Base-by-base conservation (phyloP, 306 rosid species). In the Medicago lupulina region DNA sequence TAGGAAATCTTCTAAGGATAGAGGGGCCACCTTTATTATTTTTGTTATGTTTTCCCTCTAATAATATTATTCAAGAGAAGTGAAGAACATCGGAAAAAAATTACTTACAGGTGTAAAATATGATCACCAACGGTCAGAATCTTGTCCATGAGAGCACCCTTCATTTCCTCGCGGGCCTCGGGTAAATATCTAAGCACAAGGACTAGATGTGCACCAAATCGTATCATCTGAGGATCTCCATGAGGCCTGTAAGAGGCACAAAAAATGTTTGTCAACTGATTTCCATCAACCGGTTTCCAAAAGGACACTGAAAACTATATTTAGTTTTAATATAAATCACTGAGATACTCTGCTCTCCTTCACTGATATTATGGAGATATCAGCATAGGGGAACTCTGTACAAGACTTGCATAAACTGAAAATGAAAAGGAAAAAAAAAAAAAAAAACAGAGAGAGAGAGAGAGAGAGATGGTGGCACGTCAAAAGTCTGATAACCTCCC, bases 161-260 rank as follows among this genome's bases (percentile, higher is more conserved):
- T 86, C 83, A 89, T 85, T 85, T 90, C 93, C 39, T 95, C 97
- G 18, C 77, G 90, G 7, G 38, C 7, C 38, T 34, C 38, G 64
- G 88, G 88, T 74, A 95, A 92, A 86, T 87, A 80, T 77, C 99
- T 84, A 61, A 92, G 97, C 83, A 95, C 95, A 41, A 95, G 97
- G 79, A 95, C 97, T 57, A 95, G 87, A 87, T 95, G 99, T 77
- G 99, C 99, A 83, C 97, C 96, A 80, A 92, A 95, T 55, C 97
- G 92, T 77, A 95, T 95, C 96, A 95, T 95, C 70, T 95, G 97
- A 66, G 99, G 93, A 88, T 95, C 99, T 69, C 97, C 96, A 57
- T 85, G 88, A 68, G 92, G 97, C 90, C 99, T 95, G 82, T 73
- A 40, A 67, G 58, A 69, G 70, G 63, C 79, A 73, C 59, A 75